Evolutionary conservation across 2,329 filamentous ascomycete genomes (phyloP), one percentile per base, ranked within the genome.

Genomic region (Nemania abortiva): DNA sequence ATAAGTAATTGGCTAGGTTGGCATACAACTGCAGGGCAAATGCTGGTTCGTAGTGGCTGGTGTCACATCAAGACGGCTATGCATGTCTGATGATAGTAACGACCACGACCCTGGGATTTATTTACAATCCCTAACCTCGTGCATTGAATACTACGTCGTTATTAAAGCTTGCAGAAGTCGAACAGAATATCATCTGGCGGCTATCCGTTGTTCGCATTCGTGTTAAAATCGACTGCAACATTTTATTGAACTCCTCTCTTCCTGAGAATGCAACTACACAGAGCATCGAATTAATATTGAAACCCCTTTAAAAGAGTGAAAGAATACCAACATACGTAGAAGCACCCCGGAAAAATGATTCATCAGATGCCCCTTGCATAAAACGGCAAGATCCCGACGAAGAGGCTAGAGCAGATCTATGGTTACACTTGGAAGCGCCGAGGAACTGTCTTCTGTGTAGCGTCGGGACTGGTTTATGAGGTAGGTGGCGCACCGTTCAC

Each of bases 371-470:
- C 42, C 42, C 42, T 47, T 20, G 42, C 42, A 47, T 47, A 7
- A 47, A 6, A 20, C 42, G 18, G 42, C 42, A 47, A 47, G 42
- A 20, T 47, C 42, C 42, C 42, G 42, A 47, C 42, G n/a, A 47
- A 42, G n/a, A 47, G 18, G 42, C 18, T 47, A 20, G 18, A n/a
- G 42, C n/a, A 47, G 15, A 20, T 47, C 18, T 47, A 20, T 47
- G 42, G 42, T 47, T 63, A 49, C 59, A 62, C 49, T 10, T 42
- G 7, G 37, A 53, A 31, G 58, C 49, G 58, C 58, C 34, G 5
- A 15, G n/a, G 63, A 18, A 68, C 70, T 62, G 72, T 59, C 64
- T 66, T 47, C 34, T 29, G 31, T 18, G 39, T n/a, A 15, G 18
- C 49, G 22, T 52, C 1, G 31, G 47, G 42, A 39, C 63, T 13